These are phyloP conservation scores for Aspergillus caelatus DNA, from an alignment of 2,329 filamentous ascomycete species.

Conservation along the genomic window DNA sequence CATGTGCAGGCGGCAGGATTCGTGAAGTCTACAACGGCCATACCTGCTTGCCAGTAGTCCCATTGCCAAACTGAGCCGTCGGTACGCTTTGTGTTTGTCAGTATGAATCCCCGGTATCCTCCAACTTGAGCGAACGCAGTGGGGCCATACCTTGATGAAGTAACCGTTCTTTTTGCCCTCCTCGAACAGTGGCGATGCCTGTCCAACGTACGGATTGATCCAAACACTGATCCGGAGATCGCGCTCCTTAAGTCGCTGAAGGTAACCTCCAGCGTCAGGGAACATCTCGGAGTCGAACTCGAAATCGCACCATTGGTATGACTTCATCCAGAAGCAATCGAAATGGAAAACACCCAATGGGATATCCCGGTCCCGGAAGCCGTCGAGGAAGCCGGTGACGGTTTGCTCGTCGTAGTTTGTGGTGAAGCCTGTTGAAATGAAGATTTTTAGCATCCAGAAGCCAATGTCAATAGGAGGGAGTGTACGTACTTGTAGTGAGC, in stretches of 20 bases:
- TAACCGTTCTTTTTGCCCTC: slow-evolving; percentile 66
- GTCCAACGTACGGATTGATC: slow-evolving; percentile 76
- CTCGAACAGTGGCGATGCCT: slow-evolving; percentile 68
- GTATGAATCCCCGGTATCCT: not conserved
- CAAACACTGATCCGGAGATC: slow-evolving; percentile 72
- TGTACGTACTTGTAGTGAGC: slow-evolving; percentile 62
- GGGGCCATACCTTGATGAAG: slow-evolving; percentile 57
- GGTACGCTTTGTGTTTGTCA: slow-evolving; percentile 47
- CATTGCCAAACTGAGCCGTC: slow-evolving; percentile 75
- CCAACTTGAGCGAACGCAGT: not conserved
- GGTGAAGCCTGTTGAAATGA: slow-evolving; percentile 59
- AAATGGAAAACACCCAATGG: slow-evolving; percentile 75
- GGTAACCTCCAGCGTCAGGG: slow-evolving; percentile 67
- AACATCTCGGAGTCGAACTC: slow-evolving; percentile 70
- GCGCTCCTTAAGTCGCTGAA: slow-evolving; percentile 64
- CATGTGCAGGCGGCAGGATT: slow-evolving; percentile 69
- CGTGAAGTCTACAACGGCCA: slow-evolving; percentile 74
- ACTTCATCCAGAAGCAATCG: slow-evolving; percentile 77
- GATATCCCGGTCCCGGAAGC: slow-evolving; percentile 67
- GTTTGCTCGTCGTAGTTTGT: slow-evolving; percentile 73
- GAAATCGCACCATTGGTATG: slow-evolving; percentile 76
- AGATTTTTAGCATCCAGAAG: not conserved
- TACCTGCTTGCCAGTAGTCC: slow-evolving; percentile 77
- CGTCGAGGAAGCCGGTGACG: slow-evolving; percentile 67
- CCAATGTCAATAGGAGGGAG: not conserved